A percentile compares a stretch with the other conserved stretches of the same genome.
Evolutionary conservation across 768 basidiomycete genomes (phyloP).

Genomic region (Melanogaster broomeanus): DNA sequence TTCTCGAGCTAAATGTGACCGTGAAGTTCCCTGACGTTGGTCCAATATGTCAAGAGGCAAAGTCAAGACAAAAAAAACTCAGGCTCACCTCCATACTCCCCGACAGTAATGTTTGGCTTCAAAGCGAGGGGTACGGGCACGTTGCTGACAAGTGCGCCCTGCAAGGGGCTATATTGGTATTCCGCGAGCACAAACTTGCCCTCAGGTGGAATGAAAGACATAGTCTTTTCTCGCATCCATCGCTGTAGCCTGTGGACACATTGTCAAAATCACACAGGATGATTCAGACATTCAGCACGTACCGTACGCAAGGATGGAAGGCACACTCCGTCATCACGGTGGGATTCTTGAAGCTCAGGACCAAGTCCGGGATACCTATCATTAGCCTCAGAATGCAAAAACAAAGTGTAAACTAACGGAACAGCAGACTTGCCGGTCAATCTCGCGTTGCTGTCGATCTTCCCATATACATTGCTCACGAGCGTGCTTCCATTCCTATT

Average conservation of each 20-base stretch:
- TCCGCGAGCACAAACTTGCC: conserved; percentile 84
- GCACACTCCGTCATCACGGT: conserved; percentile 74
- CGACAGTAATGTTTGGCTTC: conserved; percentile 41
- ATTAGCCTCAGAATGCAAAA: conserved; percentile 4
- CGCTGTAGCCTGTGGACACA: conserved; percentile 60
- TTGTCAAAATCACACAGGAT: conserved; percentile 6
- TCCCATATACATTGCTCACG: conserved; percentile 70
- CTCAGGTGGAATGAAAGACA: conserved; percentile 95
- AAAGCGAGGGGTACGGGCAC: conserved; percentile 54
- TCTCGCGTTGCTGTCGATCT: conserved; percentile 73
- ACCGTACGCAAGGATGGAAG: conserved; percentile 95
- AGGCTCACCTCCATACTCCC: conserved; percentile 33
- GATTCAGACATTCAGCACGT: conserved; percentile 20
- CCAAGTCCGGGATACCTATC: conserved; percentile 86
- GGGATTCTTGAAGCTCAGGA: conserved; percentile 75
- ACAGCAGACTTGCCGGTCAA: conserved; percentile 60
- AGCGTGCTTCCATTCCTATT: conserved; percentile 68
- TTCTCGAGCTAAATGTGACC: conserved; percentile 62
- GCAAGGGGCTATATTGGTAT: conserved; percentile 66
- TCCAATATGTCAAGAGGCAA: not conserved
- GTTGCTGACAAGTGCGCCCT: conserved; percentile 38
- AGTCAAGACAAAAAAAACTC: not conserved
- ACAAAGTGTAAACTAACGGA: too few species aligned
- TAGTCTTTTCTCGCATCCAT: conserved; percentile 71
- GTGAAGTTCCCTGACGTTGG: conserved; percentile 54